phyloP scores from a whole-genome alignment of 129 eudicot species.

The Apium graveolens region DNA sequence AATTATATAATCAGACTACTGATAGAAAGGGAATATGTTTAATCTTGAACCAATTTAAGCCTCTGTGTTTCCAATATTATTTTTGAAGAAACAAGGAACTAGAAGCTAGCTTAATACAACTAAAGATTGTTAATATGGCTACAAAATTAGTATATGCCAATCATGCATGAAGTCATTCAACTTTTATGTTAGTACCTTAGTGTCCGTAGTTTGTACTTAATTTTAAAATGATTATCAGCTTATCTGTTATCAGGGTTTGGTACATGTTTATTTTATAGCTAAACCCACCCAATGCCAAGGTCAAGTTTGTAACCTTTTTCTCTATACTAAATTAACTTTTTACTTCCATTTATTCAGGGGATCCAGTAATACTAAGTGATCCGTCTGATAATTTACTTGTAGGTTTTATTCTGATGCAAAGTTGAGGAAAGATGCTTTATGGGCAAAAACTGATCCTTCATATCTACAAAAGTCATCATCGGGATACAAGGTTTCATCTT shows the following conservation, averaged over 20 bases:
- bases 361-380: background rate
- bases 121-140: background rate
- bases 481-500: slow-evolving; percentile 45
- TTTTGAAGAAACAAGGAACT: background rate
- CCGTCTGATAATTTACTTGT: slow-evolving; percentile 10
- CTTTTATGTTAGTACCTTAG: background rate
- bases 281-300: background rate
- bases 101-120: background rate
- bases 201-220: background rate
- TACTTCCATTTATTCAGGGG: background rate
- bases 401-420: slow-evolving; percentile 79
- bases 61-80: too few relatives aligned
- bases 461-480: slow-evolving; percentile 52
- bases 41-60: too few relatives aligned
- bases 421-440: slow-evolving; percentile 36
- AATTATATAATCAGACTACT: background rate
- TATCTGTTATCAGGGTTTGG: background rate
- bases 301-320: background rate
- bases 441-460: slow-evolving; percentile 56
- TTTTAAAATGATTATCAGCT: background rate
- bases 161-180: background rate
- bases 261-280: background rate
- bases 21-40: background rate
- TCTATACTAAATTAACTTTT: background rate
- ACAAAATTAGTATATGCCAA: background rate